Base-by-base conservation (phyloP, 192 early-diverging fungal species). In the Mortierella claussenii region DNA sequence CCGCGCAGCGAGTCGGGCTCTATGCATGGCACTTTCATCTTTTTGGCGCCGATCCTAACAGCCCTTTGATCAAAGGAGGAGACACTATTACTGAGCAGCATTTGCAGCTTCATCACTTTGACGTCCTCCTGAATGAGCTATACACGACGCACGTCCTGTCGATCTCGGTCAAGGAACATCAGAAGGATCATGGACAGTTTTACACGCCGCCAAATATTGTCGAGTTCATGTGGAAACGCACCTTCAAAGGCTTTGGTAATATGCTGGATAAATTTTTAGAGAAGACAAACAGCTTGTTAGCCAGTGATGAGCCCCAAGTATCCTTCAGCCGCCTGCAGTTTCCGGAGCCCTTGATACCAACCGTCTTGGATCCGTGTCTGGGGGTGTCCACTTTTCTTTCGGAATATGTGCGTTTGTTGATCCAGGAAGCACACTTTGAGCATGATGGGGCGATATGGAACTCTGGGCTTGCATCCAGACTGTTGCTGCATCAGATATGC, bases 111-210 rank as follows among this genome's bases (percentile, higher is more conserved):
- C 12, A 43, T 2, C 59, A 69, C 23, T 63, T 80, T 32, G 84
- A 86, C 57, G 75, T 79, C 24, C 67, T 86, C 30, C 55, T 86
- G 21, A 79, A 81, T 31, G 62, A 69, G 7, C 81, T 88, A 24
- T 88, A 88, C 27, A 83, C 87, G 9, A 78, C 75, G 4, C 66
- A 88, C 31, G 65, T 88, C 43, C 55, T 88, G 13, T 66, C 82
- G 13, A 55, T 80, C 7, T 64, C 74, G 0, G 85, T 75, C 20
- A 82, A 85, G 42, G 71, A 83, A 26, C 83, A 88, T n/a, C 87
- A 88, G 74, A 86, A 86, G n/a, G 85, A 88, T 20, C 85, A 88
- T 46, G 87, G 85, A 10, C 87, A 88, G 55, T 88, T 83, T 34
- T 88, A 88, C 66, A 86, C 87, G 5, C 87, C 87, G 1, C 65